Evolutionary conservation across 2,329 filamentous ascomycete genomes (phyloP), one percentile per base, ranked within the genome.

Genomic region (Microdochium trichocladiopsis): DNA sequence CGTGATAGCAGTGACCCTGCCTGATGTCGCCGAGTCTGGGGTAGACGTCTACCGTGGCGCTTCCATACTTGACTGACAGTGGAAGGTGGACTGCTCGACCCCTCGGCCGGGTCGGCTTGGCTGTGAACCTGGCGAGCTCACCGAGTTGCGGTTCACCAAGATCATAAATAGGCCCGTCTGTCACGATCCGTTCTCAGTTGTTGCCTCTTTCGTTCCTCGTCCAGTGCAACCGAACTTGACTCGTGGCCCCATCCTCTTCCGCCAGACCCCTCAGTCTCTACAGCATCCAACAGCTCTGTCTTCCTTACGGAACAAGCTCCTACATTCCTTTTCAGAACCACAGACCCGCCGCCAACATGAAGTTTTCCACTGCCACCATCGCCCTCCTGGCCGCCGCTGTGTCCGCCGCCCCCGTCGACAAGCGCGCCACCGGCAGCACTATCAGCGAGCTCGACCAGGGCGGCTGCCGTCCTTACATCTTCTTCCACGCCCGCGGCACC

Each of bases 401-500:
- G 10, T 11, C 36, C 36, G 36, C 36, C 36, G 9, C 36, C n/a
- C 36, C 36, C n/a, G n/a, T 41, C n/a, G 36, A 41, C 36, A 41
- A 11, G 10, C 36, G 43, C 18, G 43, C 21, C 43, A 23, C 5
- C 43, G 16, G 18, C 21, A 47, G 43, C 47, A 55, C 24, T 51
- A 52, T 61, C 47, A 62, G 65, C 25, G 66, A 68, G 2, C 51
- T 68, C 8, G 48, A 57, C 18, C 49, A 51, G 9, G 63, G 64
- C 1, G 25, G 48, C 16, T 68, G 66, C 52, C 61, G 63, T 23
- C 53, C 56, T 16, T 57, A 61, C 9, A 63, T 58, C 6, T 63
- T 68, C 9, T 65, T 67, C 49, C 65, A 65, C 47, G 66, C 66
- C 6, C 62, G 66, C 18, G 66, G 61, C 1, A 65, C 65, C 0